Conservation (phyloP, 2,329 filamentous ascomycete genomes). For the Nothopassalora personata region DNA sequence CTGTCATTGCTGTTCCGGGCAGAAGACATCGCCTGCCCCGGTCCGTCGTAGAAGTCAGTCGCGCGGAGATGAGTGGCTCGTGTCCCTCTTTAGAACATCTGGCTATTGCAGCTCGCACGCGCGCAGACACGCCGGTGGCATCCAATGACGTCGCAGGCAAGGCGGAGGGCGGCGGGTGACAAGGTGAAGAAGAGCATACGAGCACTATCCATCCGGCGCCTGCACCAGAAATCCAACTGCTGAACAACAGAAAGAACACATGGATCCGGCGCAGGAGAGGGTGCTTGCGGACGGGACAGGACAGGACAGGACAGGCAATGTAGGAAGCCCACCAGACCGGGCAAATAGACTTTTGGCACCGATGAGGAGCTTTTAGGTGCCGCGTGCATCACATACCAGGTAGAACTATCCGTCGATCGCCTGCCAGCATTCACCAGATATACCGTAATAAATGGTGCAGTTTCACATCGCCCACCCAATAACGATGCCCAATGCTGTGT, state of each 20-base stretch:
- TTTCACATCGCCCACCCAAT: background rate
- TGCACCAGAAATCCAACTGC: background rate
- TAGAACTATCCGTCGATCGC: background rate
- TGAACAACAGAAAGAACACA: background rate
- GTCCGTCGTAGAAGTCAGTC: slow-evolving; percentile 1
- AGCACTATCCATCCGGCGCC: background rate
- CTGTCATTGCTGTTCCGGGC: slow-evolving; percentile 26
- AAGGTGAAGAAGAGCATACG: background rate
- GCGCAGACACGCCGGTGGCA: background rate
- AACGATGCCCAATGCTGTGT: background rate
- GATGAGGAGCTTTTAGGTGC: background rate
- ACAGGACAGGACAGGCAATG: background rate
- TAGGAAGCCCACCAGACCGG: background rate
- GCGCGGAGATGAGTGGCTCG: slow-evolving; percentile 3
- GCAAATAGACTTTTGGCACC: background rate
- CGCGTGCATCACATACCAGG: background rate
- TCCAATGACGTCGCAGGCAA: background rate
- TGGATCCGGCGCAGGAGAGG: background rate
- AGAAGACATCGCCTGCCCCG: slow-evolving; percentile 15
- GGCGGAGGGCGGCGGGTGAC: background rate
- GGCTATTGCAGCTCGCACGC: background rate
- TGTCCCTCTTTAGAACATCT: background rate
- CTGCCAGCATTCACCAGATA: background rate
- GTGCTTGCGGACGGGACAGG: background rate
- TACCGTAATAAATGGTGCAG: background rate